Evolutionary conservation across 2,329 filamentous ascomycete genomes (phyloP).

Genomic region (Clonostachys chloroleuca): DNA sequence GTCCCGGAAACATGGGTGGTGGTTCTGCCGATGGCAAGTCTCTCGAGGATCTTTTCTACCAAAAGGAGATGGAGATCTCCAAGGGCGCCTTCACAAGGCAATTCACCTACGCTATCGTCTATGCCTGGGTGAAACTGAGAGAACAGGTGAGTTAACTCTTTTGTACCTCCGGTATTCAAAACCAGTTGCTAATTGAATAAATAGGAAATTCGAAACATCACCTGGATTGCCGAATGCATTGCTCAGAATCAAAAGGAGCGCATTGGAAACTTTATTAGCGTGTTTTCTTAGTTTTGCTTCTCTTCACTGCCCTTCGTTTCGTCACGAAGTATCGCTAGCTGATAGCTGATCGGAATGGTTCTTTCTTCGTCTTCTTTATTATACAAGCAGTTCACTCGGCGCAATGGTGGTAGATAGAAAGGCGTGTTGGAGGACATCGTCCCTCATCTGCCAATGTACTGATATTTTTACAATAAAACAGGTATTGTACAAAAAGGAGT

Average conservation of each 20-base stretch:
- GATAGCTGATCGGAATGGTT: constrained; percentile 1
- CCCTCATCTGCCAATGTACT: not conserved
- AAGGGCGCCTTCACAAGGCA: constrained; percentile 94
- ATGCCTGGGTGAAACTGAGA: constrained; percentile 94
- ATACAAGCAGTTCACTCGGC: constrained; percentile 27
- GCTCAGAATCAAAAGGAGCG: constrained; percentile 99
- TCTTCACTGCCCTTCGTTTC: constrained; percentile 13
- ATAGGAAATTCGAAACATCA: constrained; percentile 98
- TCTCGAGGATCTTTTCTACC: constrained; percentile 96
- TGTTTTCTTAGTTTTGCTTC: constrained; percentile 56
- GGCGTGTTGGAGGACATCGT: constrained; percentile 4
- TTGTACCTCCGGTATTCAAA: not conserved
- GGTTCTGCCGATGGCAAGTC: constrained; percentile 80
- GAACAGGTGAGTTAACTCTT: constrained; percentile 72
- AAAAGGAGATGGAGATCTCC: constrained; percentile 98
- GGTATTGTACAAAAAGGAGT: constrained; percentile 34
- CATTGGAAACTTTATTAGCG: constrained; percentile 98
- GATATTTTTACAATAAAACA: constrained; percentile 20
- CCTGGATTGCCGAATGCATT: constrained; percentile 99
- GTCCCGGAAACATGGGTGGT: constrained; percentile 81
- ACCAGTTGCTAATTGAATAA: constrained; percentile 18
- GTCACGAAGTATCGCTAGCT: too few species aligned
- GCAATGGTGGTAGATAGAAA: constrained; percentile 14
- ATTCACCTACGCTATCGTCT: constrained; percentile 92
- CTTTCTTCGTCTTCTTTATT: constrained; percentile 33